Evolutionary conservation across 2,329 filamentous ascomycete genomes (phyloP), one percentile per base, ranked within the genome.

Genomic region (Epichloe aotearoae): DNA sequence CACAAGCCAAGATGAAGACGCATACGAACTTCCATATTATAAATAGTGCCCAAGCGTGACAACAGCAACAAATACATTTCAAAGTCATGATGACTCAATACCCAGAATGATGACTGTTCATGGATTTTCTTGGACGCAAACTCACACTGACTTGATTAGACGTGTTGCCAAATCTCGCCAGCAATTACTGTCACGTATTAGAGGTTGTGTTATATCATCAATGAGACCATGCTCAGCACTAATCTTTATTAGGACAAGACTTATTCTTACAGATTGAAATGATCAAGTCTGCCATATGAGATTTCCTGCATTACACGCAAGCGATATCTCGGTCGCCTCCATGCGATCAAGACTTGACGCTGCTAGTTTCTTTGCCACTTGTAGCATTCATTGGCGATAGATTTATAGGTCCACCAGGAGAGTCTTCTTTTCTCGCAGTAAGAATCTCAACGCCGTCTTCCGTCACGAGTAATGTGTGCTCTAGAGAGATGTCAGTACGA

Each of bases 391-490:
- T 50, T 3, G 51, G 56, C 30, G 79, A 79, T 69, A 84, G 79
- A 4, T 78, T 70, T 14, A 87, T 69, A 4, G 83, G 74, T 1
- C 88, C 88, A 53, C 88, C 88, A 1, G 88, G 88, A 23, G 86
- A 91, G 62, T 85, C 76, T 45, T 78, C 72, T 42, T 79, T 69
- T 58, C 86, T 77, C 41, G 86, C 88, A 1, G 88, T 94, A 58
- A 94, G 66, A 43, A 94, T 74, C 68, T 94, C 88, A 6, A 89
- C 84, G 2, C 88, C 88, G 57, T 84, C 79, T 61, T 89, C 86
- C 0, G 88, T 94, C 2, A 94, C 86, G 10, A 94, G 73, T 49
- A 94, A 70, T 1, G 87, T 93, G 63, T 94, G 88, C 66, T 94
- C 87, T 79, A 57, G 23, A 36, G 15, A 26, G 8, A 3, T 14